These are phyloP conservation scores for Panicum hallii DNA, from an alignment of 202 grass and related monocot genomes.

Conservation along the genomic window DNA sequence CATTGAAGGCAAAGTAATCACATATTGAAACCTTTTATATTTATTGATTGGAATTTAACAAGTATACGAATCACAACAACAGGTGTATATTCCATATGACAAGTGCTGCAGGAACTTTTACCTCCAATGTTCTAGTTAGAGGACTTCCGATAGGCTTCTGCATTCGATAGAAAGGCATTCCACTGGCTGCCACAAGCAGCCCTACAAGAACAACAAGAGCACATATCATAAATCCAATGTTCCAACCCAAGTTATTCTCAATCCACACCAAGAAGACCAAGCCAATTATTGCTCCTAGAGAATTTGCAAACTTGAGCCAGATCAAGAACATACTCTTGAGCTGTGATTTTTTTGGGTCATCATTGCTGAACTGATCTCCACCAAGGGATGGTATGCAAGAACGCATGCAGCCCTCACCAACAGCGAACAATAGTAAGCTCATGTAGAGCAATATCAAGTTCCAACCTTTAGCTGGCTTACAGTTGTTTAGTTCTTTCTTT, in stretches of 20 bases:
- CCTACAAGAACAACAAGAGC: conserved; percentile 56
- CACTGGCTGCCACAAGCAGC: conserved; percentile 52
- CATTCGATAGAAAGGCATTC: conserved; percentile 60
- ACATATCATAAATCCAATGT: conserved; percentile 62
- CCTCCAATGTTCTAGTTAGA: conserved; percentile 60
- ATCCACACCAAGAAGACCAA: conserved; percentile 71
- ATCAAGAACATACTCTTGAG: conserved; percentile 58
- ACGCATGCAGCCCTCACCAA: conserved; percentile 72
- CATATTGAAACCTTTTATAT: background rate
- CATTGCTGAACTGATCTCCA: conserved; percentile 65
- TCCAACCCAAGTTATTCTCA: conserved; percentile 69
- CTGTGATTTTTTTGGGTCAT: conserved; percentile 45
- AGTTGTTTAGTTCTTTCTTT: conserved; percentile 48
- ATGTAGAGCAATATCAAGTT: conserved; percentile 47
- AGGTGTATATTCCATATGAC: background rate
- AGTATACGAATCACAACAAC: background rate
- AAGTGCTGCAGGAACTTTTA: conserved; percentile 30
- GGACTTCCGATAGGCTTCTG: conserved; percentile 61
- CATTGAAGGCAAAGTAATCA: background rate
- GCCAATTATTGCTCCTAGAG: conserved; percentile 60
- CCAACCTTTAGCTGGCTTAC: conserved; percentile 48
- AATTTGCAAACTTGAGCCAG: conserved; percentile 56
- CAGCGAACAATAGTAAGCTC: conserved; percentile 52
- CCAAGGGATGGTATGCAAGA: conserved; percentile 60
- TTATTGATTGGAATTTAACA: background rate